Base-by-base conservation (phyloP, 1,139 yeast species). In the Diutina pseudorugosa region DNA sequence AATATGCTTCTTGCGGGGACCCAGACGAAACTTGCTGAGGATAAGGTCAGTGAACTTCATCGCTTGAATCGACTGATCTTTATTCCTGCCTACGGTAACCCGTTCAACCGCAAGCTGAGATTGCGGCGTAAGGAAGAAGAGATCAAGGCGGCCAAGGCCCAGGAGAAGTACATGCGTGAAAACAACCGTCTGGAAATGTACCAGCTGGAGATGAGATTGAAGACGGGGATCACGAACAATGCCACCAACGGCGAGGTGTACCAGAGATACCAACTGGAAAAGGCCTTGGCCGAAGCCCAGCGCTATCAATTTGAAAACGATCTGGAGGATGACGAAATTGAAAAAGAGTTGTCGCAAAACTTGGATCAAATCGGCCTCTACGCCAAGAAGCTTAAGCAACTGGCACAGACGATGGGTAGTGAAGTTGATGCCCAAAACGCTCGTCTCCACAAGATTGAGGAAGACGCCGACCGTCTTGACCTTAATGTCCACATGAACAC, bases 41-140 rank as follows among this genome's bases (percentile, higher is more conserved):
- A 83, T 52, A 88, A 88, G 66, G 94, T 93, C 43, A 78, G 78
- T 53, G 94, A 90, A 62, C 77, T 94, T 61, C 80, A 83, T 61
- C 79, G 89, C 58, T 77, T 88, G 60, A 90, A 89, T 67, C 75
- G 98, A 55, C 82, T 90, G 53, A 80, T 93, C 57, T 83, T 91
- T 65, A 83, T 90, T 21, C 91, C 95, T 12, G 90, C 89, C 55
- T 80, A 85, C 33, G 59, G 58, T 9, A 91, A 91, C 63, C 98
- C 98, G 40, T 91, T 93, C 72, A 90, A 89, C 60, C 83, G 86
- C 51, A 87, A 87, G 61, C 76, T 89, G 43, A 75, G 94, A 59
- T 73, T 83, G 58, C 82, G 84, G 59, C 88, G 84, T 59, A 82
- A 82, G 60, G 98, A 91, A 66, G 86, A 80, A 54, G 75, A 74